Evolutionary conservation across 192 early-diverging fungal genomes (phyloP).

Genomic region (Powellomyces hirtus): DNA sequence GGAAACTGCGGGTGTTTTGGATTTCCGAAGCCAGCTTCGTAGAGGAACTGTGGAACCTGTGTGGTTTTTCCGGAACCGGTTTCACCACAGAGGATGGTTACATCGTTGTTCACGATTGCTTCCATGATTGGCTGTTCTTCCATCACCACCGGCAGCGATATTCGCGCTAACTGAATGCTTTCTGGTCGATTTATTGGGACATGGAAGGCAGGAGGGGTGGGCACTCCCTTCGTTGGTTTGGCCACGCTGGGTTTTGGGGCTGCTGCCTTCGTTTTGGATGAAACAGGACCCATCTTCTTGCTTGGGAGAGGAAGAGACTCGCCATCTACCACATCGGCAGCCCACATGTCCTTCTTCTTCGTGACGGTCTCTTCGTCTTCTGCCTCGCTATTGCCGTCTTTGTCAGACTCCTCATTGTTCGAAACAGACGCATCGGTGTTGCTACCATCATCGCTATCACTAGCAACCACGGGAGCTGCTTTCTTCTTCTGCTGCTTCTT

Average conservation of each 20-base stretch:
- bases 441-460: neutral
- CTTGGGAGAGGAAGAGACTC: conserved; percentile 24
- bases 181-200: conserved; percentile 74
- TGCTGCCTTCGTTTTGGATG: neutral
- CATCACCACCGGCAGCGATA: conserved; percentile 81
- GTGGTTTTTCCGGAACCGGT: conserved; percentile 95
- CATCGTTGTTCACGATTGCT: conserved; percentile 78
- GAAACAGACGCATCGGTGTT: conserved; percentile 3
- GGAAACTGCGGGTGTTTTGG: conserved; percentile 62
- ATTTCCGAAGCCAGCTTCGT: conserved; percentile 97
- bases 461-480: conserved; percentile 7
- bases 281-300: neutral
- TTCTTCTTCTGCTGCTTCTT: conserved; percentile 40
- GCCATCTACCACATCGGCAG: conserved; percentile 39
- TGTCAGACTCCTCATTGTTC: neutral
- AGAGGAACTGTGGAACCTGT: conserved; percentile 95
- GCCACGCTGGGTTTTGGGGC: neutral
- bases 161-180: conserved; percentile 70
- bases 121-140: conserved; percentile 99
- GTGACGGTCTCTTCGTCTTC: neutral
- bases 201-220: conserved; percentile 20
- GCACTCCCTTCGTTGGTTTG: conserved; percentile 4
- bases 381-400: neutral
- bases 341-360: conserved; percentile 29
- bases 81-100: conserved; percentile 94